Conservation (phyloP, 2,329 filamentous ascomycete genomes). For the Malbranchea zuffiana region DNA sequence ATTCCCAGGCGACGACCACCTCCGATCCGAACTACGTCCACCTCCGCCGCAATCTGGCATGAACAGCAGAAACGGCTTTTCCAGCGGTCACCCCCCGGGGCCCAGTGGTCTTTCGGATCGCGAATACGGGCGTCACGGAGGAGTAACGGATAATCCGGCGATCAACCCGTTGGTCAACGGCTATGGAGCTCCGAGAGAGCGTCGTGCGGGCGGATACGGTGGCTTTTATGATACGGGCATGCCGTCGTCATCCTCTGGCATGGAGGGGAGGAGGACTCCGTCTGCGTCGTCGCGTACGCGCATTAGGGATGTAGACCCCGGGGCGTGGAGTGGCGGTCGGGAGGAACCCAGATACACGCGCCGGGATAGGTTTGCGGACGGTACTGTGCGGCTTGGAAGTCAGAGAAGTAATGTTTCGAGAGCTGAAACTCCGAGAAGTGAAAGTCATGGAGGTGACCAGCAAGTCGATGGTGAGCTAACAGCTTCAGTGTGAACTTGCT, state of each 20-base stretch:
- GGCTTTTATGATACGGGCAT: slow-evolving; percentile 30
- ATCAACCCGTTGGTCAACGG: slow-evolving; percentile 7
- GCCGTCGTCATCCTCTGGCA: slow-evolving; percentile 23
- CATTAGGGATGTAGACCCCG: slow-evolving; percentile 10
- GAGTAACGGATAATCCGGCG: slow-evolving; percentile 12
- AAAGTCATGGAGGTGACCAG: slow-evolving; percentile 1
- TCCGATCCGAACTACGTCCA: slow-evolving; percentile 1
- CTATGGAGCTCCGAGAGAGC: slow-evolving; percentile 20
- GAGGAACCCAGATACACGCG: no score
- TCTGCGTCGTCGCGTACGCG: slow-evolving; percentile 28
- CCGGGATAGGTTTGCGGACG: no score
- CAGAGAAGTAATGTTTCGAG: slow-evolving; percentile 3
- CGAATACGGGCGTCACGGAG: slow-evolving; percentile 24
- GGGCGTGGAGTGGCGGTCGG: slow-evolving; percentile 1
- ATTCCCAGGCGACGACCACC: slow-evolving; percentile 3
- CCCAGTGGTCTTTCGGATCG: slow-evolving; percentile 24
- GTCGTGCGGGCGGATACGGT: slow-evolving; percentile 35
- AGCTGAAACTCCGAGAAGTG: not conserved
- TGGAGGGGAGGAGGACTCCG: slow-evolving; percentile 22
- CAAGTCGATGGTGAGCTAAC: slow-evolving; percentile 10
- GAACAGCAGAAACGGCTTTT: slow-evolving; percentile 27
- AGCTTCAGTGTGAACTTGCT: not conserved
- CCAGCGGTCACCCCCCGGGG: slow-evolving; percentile 28
- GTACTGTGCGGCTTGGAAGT: slow-evolving; percentile 1
- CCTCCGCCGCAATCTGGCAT: slow-evolving; percentile 20